These are phyloP conservation scores for Citrus mangshanensis DNA, from an alignment of 345 rosid species.

Conservation along the genomic window DNA sequence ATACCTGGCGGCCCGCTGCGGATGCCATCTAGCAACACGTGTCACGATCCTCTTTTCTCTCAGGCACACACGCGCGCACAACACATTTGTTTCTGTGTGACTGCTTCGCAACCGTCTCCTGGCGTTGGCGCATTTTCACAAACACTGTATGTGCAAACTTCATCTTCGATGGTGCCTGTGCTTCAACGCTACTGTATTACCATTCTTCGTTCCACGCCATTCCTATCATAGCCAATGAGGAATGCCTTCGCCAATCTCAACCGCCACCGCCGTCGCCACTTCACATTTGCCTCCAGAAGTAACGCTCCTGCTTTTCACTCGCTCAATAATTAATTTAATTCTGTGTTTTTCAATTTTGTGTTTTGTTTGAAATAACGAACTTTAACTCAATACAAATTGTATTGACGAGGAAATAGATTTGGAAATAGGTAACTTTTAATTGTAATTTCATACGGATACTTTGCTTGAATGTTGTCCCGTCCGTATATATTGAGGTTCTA, in stretches of 20 bases:
- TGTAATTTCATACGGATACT: background rate
- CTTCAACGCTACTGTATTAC: conserved; percentile 7
- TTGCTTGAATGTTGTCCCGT: background rate
- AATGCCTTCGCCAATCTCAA: conserved; percentile 47
- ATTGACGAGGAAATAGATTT: background rate
- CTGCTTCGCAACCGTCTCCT: background rate
- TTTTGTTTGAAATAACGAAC: background rate
- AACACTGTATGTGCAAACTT: conserved; percentile 29
- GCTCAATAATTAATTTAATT: background rate
- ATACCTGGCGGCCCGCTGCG: background rate
- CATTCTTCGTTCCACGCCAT: conserved; percentile 13
- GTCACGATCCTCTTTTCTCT: conserved; percentile 23
- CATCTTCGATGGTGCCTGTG: conserved; percentile 8
- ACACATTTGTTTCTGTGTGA: background rate
- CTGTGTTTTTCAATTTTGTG: background rate
- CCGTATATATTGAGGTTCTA: background rate
- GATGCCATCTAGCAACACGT: conserved; percentile 22
- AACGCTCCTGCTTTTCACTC: background rate
- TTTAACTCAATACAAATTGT: background rate
- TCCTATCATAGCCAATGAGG: conserved; percentile 50
- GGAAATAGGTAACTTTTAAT: background rate
- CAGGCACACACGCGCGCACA: background rate
- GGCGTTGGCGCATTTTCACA: conserved; percentile 38
- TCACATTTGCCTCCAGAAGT: conserved; percentile 36
- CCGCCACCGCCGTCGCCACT: conserved; percentile 57